phyloP scores from a whole-genome alignment of 352 stramenopile genomes.

The Peronospora belbahrii region DNA sequence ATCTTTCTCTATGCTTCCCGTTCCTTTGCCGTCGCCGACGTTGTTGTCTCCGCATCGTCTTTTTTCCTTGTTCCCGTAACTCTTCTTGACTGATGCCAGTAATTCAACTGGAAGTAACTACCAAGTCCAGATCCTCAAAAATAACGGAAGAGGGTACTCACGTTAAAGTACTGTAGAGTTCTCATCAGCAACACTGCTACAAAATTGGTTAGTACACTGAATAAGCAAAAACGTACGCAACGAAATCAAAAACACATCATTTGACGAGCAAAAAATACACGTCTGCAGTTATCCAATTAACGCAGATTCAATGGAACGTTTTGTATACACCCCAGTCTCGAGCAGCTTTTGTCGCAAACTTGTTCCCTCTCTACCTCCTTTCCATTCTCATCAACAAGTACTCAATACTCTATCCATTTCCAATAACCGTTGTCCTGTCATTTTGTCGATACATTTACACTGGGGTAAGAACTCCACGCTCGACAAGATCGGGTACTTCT shows the following conservation, averaged over 20 bases:
- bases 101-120: background rate
- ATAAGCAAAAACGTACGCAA: background rate
- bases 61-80: conserved; percentile 50
- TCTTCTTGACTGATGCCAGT: background rate
- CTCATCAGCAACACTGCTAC: conserved; percentile 2
- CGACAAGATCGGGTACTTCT: conserved; percentile 80
- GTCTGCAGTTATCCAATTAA: conserved; percentile 19
- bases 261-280: conserved; percentile 24
- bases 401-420: background rate
- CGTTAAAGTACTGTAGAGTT: conserved; percentile 7
- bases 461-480: conserved; percentile 64
- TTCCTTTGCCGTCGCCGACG: conserved; percentile 35
- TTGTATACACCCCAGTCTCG: conserved; percentile 24
- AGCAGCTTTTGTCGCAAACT: background rate
- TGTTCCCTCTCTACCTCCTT: too few relatives aligned
- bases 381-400: background rate
- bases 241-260: conserved; percentile 28
- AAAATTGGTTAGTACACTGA: conserved; percentile 1
- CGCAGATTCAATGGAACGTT: conserved; percentile 35
- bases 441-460: conserved; percentile 29
- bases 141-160: background rate
- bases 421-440: background rate
- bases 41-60: conserved; percentile 59
- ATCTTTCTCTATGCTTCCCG: conserved; percentile 25
- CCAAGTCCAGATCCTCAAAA: background rate